Base-by-base conservation (phyloP, 768 basidiomycete species). In the Pisolithus orientalis region DNA sequence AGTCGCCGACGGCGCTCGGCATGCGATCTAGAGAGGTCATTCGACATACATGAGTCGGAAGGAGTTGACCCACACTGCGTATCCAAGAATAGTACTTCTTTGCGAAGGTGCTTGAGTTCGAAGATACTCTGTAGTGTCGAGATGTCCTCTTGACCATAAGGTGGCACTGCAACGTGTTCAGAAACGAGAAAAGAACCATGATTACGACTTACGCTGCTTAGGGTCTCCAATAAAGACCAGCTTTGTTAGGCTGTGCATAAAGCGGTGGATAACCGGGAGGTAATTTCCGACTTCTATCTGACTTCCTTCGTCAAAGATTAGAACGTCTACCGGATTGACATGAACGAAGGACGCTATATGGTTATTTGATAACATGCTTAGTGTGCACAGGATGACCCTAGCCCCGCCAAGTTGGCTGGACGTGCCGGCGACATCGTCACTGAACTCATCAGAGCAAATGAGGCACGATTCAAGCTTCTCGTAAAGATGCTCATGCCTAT, bases 91-190 rank as follows among this genome's bases (percentile, higher is more conserved):
- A 75, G 44, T 1, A 75, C 74, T 34, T 66, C 59, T 11, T 64
- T 62, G 3, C 66, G 66, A 14, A 92, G 71, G 65, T 90, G 86
- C 0, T 67, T 14, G 11, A 87, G 61, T 60, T 90, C 88, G 74
- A 91, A 91, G 27, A 91, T 79, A 54, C 86, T 89, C 50, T 81
- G 74, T n/a, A 91, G 72, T n/a, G 77, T 74, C 47, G 72, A 62
- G 34, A 85, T 66, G 21, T 84, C 78, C 52, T 90, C 89, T 57
- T 85, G 79, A 9, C 88, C 88, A 78, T 75, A 80, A 3, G 90
- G 90, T 48, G 89, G 83, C 57, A 92, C 89, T 91, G 51, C 39
- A 13, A 21, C 24, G 37, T 13, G 25, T 3, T 28, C 57, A 47
- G 53, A 42, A 34, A 27, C 16, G 21, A 5, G 49, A 16, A 13